Evolutionary conservation across 1,139 yeast species (phyloP).

Genomic region (Kodamaea fungicola): DNA sequence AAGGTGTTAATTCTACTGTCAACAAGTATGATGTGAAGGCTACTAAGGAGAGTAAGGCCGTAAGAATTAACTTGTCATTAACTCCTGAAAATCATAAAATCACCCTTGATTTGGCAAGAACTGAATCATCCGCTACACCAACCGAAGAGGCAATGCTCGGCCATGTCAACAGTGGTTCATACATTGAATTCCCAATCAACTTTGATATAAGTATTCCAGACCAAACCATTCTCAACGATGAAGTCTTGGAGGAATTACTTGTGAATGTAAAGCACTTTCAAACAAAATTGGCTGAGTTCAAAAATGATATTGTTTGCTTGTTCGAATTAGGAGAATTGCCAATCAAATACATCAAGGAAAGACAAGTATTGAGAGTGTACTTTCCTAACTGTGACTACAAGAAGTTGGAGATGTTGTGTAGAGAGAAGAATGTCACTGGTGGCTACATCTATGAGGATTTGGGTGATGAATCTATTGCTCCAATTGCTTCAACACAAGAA

Average conservation of each 20-base stretch:
- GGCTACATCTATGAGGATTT: constrained; percentile 44
- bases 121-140: constrained; percentile 24
- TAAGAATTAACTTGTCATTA: constrained; percentile 24
- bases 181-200: constrained; percentile 50
- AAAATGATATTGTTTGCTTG: constrained; percentile 32
- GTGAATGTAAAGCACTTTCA: constrained; percentile 29
- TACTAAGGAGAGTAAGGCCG: neutral
- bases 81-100: constrained; percentile 34
- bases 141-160: constrained; percentile 15
- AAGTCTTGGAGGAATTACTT: constrained; percentile 40
- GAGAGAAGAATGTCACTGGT: constrained; percentile 47
- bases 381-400: constrained; percentile 55
- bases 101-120: constrained; percentile 35
- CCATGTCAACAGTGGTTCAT: constrained; percentile 34
- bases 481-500: neutral
- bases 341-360: constrained; percentile 32
- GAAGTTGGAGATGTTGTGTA: constrained; percentile 47
- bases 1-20: neutral
- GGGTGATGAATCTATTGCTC: constrained; percentile 3
- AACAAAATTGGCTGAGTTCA: constrained; percentile 32
- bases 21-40: constrained; percentile 1
- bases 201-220: constrained; percentile 41
- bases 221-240: constrained; percentile 48
- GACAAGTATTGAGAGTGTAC: constrained; percentile 44
- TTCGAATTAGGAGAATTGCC: constrained; percentile 52